phyloP scores from a whole-genome alignment of 495 filamentous ascomycete species.

The Penicilliopsis zonata region DNA sequence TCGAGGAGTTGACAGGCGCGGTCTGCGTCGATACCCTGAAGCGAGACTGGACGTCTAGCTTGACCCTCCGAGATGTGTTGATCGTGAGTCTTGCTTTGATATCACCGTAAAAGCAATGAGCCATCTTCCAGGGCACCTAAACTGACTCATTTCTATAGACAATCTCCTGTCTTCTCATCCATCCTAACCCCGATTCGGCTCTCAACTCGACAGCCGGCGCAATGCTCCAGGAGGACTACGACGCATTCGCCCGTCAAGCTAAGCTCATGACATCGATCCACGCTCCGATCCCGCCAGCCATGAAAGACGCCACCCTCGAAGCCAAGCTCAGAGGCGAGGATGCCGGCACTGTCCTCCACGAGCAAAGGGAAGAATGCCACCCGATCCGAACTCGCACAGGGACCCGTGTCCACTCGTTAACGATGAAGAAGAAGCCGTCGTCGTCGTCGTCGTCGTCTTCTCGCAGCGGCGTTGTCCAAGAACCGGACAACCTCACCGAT shows the following conservation, averaged over 20 bases:
- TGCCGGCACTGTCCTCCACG: constrained; percentile 11
- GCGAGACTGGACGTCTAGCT: constrained; percentile 49
- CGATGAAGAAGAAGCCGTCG: constrained; percentile 13
- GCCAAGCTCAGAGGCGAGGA: constrained; percentile 52
- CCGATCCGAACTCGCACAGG: constrained; percentile 13
- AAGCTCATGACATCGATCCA: constrained; percentile 58
- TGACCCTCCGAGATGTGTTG: constrained; percentile 53
- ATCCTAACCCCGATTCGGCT: constrained; percentile 60
- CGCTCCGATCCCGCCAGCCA: constrained; percentile 37
- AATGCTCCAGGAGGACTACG: constrained; percentile 51
- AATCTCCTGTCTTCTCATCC: constrained; percentile 59
- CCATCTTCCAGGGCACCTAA: not conserved
- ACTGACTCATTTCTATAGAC: constrained; percentile 26
- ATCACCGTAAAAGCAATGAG: too few species aligned
- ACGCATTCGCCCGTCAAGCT: constrained; percentile 46
- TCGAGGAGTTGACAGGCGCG: constrained; percentile 51
- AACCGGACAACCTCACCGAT: constrained; percentile 1
- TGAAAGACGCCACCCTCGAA: constrained; percentile 34
- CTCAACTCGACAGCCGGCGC: constrained; percentile 54
- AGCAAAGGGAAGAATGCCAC: constrained; percentile 10
- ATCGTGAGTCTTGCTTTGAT: constrained; percentile 35
- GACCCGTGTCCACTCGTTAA: constrained; percentile 11
- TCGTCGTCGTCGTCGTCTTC: too few species aligned
- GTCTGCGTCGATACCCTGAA: constrained; percentile 67
- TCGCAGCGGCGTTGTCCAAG: not conserved